Base-by-base conservation (phyloP, 2,329 filamentous ascomycete genomes). In the Botryotinia narcissicola region DNA sequence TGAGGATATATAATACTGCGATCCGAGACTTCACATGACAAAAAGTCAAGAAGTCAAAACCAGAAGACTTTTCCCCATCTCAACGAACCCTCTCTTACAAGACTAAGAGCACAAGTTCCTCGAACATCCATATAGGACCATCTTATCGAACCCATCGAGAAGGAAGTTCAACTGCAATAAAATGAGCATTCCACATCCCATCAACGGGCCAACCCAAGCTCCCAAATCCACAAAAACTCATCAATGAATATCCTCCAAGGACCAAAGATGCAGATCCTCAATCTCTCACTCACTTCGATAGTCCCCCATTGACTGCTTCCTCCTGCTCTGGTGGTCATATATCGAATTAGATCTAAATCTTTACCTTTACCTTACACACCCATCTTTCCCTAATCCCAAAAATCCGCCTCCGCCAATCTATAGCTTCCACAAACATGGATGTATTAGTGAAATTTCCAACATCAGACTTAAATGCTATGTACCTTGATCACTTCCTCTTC, bases 221-320 rank as follows among this genome's bases (percentile, higher is more conserved):
- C 29, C 29, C 3, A 37, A 25, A 1, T 37, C 2, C 10, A 25
- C 4, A 3, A 22, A 4, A 35, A 6, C 32, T 37, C 32, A 37
- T 37, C 32, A 37, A 9, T 29, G 6, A 29, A 54, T 18, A 8
- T 4, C 32, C 59, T n/a, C 20, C 32, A 61, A 12, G 7, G 1
- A 35, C 16, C 3, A 35, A 35, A 22, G 18, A 22, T 5, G 1
- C 18, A 35, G 8, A 59, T 35, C 8, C 9, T 35, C 18, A 3
- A 10, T 22, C 3, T 22, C 8, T 35, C 29, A 35, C 14, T n/a
- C 29, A 35, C 14, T n/a, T 29, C 1, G 2, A 10, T 22, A 5
- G 0, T 12, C 7, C 18, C 8, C 4, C 4, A 22, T 8, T 1
- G 4, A 35, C 16, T 59, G 3, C 25, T 3, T 57, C 5, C 6